Conservation (phyloP, 768 basidiomycete species). For the Boletus sp. region DNA sequence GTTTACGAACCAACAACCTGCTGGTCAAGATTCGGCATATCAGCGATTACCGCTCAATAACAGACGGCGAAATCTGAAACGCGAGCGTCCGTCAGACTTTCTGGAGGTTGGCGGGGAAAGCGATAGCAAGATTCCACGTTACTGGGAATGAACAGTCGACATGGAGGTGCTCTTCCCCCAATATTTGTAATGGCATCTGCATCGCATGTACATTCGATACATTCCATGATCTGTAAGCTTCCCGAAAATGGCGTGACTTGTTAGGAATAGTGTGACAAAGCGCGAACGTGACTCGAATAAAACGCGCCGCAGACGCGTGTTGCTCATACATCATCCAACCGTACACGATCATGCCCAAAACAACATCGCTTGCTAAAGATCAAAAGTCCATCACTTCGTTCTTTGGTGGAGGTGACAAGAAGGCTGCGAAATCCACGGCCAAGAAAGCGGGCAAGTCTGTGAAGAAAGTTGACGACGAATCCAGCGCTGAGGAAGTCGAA, state of each 20-base stretch:
- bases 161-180: background rate
- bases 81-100: conserved; percentile 83
- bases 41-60: conserved; percentile 82
- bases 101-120: conserved; percentile 65
- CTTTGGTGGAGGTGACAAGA: conserved; percentile 40
- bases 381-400: conserved; percentile 57
- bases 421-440: conserved; percentile 16
- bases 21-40: conserved; percentile 78
- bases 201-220: conserved; percentile 13
- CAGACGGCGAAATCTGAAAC: conserved; percentile 70
- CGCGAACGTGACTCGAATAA: conserved; percentile 27
- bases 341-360: conserved; percentile 46
- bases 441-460: conserved; percentile 32
- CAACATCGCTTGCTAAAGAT: conserved; percentile 38
- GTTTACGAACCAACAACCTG: conserved; percentile 62
- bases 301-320: conserved; percentile 13
- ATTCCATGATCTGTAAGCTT: conserved; percentile 5
- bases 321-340: background rate
- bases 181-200: conserved; percentile 4
- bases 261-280: conserved; percentile 13
- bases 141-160: conserved; percentile 59
- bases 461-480: conserved; percentile 31
- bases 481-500: conserved; percentile 31
- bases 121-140: conserved; percentile 64
- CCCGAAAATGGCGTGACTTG: conserved; percentile 15